Evolutionary conservation across 2,329 filamentous ascomycete genomes (phyloP).

Genomic region (Colletotrichum scovillei): DNA sequence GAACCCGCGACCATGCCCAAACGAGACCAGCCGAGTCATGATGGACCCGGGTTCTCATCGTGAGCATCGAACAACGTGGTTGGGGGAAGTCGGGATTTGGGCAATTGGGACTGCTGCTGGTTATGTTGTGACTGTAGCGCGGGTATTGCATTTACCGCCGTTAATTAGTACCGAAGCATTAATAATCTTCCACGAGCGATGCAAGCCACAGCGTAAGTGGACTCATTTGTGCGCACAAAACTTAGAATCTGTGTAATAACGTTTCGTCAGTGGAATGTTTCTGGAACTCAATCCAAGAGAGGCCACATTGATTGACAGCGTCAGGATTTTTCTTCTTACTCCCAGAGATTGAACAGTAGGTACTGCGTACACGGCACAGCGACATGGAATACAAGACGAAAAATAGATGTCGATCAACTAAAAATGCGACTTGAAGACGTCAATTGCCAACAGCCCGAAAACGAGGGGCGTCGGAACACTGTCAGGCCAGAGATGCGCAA

Average conservation of each 20-base stretch:
- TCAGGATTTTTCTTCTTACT: not conserved
- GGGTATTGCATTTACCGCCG: slow-evolving; percentile 3
- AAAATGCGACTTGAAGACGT: slow-evolving; percentile 23
- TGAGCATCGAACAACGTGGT: not conserved
- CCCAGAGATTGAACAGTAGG: not conserved
- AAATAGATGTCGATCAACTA: slow-evolving; percentile 14
- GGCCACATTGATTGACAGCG: not conserved
- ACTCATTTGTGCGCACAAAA: not conserved
- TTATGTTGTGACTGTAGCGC: not conserved
- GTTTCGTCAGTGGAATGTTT: not conserved
- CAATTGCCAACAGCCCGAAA: slow-evolving; percentile 16
- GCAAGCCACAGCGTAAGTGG: not conserved
- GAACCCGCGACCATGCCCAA: slow-evolving; percentile 20
- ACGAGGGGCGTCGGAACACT: slow-evolving; percentile 1
- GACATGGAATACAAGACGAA: not conserved
- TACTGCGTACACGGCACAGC: not conserved
- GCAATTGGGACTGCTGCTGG: not conserved
- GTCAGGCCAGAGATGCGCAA: slow-evolving; percentile 29
- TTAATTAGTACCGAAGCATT: not conserved
- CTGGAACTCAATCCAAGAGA: not conserved
- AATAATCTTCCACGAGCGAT: not conserved
- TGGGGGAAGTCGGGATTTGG: not conserved
- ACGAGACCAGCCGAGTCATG: slow-evolving; percentile 28
- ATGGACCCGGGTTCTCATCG: slow-evolving; percentile 22
- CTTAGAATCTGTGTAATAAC: not conserved